Conservation (phyloP, 2,329 filamentous ascomycete genomes). For the Alternaria sp. region DNA sequence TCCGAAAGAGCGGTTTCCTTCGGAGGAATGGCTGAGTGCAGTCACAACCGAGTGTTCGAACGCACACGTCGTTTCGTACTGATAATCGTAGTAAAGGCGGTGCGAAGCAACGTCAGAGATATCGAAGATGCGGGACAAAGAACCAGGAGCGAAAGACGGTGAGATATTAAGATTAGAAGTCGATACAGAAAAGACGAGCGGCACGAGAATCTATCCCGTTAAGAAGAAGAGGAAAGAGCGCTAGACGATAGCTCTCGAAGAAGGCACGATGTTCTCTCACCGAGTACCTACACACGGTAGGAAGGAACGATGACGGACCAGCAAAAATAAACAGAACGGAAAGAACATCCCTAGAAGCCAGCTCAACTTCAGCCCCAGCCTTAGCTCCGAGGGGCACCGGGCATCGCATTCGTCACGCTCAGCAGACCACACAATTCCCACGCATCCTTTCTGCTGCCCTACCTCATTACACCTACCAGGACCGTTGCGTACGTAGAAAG, state of each 20-base stretch:
- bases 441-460: constrained; percentile 13
- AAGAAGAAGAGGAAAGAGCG: constrained; percentile 14
- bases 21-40: background rate
- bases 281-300: background rate
- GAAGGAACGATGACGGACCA: constrained; percentile 17
- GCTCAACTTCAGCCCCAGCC: constrained; percentile 1
- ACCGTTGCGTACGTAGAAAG: constrained; percentile 23
- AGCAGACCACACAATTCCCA: constrained; percentile 22
- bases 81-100: background rate
- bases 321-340: constrained; percentile 2
- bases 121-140: constrained; percentile 1
- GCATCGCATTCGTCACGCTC: constrained; percentile 9
- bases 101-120: constrained; percentile 4
- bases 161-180: constrained; percentile 15
- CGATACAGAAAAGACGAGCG: constrained; percentile 11
- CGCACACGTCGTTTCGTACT: background rate
- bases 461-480: constrained; percentile 29
- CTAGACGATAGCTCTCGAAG: constrained; percentile 3
- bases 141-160: constrained; percentile 3
- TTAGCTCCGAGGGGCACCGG: constrained; percentile 8
- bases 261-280: constrained; percentile 25
- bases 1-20: background rate
- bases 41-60: background rate
- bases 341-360: constrained; percentile 19
- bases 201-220: constrained; percentile 3